Evolutionary conservation across 1,284 basidiomycete species (phyloP).

Genomic region (Cystobasidium slooffiae): DNA sequence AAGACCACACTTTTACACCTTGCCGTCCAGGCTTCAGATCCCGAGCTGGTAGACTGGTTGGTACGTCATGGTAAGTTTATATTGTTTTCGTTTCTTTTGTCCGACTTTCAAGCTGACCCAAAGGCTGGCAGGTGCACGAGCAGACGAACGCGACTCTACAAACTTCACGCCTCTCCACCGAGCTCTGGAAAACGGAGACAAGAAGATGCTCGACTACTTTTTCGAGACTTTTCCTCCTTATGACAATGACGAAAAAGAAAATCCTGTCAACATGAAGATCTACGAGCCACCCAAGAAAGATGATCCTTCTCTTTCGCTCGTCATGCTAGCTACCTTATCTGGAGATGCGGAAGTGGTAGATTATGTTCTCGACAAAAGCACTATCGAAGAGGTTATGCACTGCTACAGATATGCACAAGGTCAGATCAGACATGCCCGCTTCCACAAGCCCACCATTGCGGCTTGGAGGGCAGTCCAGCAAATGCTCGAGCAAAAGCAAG

Average conservation of each 20-base stretch:
- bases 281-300: slow-evolving; percentile 18
- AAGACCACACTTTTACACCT: slow-evolving; percentile 70
- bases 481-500: slow-evolving; percentile 26
- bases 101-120: slow-evolving; percentile 41
- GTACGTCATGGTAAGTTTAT: slow-evolving; percentile 63
- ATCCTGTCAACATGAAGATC: slow-evolving; percentile 5
- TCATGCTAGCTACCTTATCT: slow-evolving; percentile 29
- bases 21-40: slow-evolving; percentile 63
- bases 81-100: slow-evolving; percentile 21
- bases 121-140: slow-evolving; percentile 65
- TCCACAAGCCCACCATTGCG: neutral
- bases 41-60: slow-evolving; percentile 68
- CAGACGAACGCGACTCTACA: slow-evolving; percentile 67
- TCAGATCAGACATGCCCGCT: slow-evolving; percentile 3
- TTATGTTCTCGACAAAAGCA: slow-evolving; percentile 31
- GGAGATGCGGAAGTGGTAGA: slow-evolving; percentile 32
- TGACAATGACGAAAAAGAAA: slow-evolving; percentile 3
- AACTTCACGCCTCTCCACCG: slow-evolving; percentile 69
- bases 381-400: slow-evolving; percentile 13
- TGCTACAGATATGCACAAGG: slow-evolving; percentile 18
- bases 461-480: slow-evolving; percentile 4
- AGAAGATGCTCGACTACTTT: slow-evolving; percentile 32
- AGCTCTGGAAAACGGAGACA: slow-evolving; percentile 58
- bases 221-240: slow-evolving; percentile 30
- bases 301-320: slow-evolving; percentile 15